Base-by-base conservation (phyloP, 768 basidiomycete genomes). In the Phlegmacium glaucopus region DNA sequence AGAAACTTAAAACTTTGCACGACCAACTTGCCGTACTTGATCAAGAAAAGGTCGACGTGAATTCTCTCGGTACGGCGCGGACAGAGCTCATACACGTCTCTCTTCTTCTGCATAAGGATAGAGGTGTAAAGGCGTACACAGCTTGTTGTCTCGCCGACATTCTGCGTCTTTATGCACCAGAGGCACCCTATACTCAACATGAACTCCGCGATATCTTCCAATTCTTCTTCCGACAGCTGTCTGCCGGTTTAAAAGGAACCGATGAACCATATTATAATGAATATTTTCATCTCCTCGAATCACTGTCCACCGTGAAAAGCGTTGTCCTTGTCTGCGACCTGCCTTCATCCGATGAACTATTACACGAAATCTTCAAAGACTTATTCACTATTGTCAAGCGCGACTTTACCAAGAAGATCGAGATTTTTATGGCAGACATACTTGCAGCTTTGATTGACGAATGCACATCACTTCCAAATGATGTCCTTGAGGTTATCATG, bases 131-230 rank as follows among this genome's bases (percentile, higher is more conserved):
- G 66, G 94, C 94, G 0, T 94, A 89, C 57, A 82, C 88, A 4
- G 93, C 93, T 0, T 95, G 92, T 66, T 98, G 94, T 68, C 77
- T 99, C 30, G 94, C 94, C 1, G 94, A 99, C 64, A 76, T 98
- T 45, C 82, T 99, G 49, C 72, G 93, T 36, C 78, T 98, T 32
- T 97, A 92, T 64, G 96, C 96, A 1, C 96, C 96, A 1, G 93
- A 98, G 65, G 94, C 96, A 17, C 96, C 96, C 10, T 98, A 95
- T 63, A 94, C 86, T 11, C 83, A 86, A 42, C 68, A 77, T 40
- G 90, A 97, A 64, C 81, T 98, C 29, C 78, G 90, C 72, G 93
- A 96, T 66, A 94, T 98, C 62, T 99, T 99, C 68, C 83, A 93
- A 57, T 98, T 99, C 76, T 91, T 98, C 78, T 84, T 93, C 62